Evolutionary conservation across 306 rosid species (phyloP).

Genomic region (Sphenostylis stenocarpa): DNA sequence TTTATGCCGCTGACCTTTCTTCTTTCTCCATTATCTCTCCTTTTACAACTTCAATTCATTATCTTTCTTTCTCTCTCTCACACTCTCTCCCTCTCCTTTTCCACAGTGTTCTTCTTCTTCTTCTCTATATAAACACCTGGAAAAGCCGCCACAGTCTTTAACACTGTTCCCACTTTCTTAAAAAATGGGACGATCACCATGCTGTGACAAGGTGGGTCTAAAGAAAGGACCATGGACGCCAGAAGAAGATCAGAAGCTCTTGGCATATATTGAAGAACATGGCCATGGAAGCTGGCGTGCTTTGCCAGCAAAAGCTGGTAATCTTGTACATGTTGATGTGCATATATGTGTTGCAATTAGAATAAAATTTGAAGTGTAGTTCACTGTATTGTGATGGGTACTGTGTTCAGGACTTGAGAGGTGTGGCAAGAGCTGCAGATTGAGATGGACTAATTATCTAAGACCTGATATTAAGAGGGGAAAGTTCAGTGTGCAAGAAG

Average conservation of each 20-base stretch:
- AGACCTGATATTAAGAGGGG: constrained; percentile 98
- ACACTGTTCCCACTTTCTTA: not conserved
- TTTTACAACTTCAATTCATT: constrained; percentile 24
- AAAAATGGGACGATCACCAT: constrained; percentile 95
- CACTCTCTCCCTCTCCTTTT: not conserved
- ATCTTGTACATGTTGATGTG: not conserved
- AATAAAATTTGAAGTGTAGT: not conserved
- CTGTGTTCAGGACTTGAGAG: constrained; percentile 70
- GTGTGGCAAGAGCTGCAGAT: constrained; percentile 92
- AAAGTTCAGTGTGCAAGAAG: constrained; percentile 93
- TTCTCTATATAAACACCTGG: constrained; percentile 30
- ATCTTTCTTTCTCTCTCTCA: not conserved
- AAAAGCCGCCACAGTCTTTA: constrained; percentile 21
- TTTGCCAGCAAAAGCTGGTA: constrained; percentile 87
- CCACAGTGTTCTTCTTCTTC: not conserved
- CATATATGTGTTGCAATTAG: not conserved
- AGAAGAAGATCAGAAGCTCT: constrained; percentile 93
- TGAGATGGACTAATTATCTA: constrained; percentile 93
- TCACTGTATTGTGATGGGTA: not conserved
- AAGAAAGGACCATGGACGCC: constrained; percentile 99
- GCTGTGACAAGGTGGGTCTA: constrained; percentile 92
- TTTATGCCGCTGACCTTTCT: constrained; percentile 66
- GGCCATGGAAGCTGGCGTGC: constrained; percentile 99
- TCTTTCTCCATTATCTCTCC: constrained; percentile 49
- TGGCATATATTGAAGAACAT: constrained; percentile 91